A percentile compares a stretch with the other conserved stretches of the same genome.
Evolutionary conservation across 192 early-diverging fungal species (phyloP).

Genomic region (Coemansia sp.): DNA sequence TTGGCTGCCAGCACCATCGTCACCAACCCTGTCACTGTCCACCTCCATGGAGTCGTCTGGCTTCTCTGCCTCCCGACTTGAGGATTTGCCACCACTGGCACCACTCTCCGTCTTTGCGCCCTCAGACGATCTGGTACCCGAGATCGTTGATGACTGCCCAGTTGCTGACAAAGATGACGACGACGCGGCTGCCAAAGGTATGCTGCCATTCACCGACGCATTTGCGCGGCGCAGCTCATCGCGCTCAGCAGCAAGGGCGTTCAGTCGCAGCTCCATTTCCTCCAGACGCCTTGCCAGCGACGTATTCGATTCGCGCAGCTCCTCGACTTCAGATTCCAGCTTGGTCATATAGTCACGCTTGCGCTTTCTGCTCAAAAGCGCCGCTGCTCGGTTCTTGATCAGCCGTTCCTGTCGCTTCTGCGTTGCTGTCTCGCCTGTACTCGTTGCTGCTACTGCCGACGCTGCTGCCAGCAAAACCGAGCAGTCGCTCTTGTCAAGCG

Average conservation of each 20-base stretch:
- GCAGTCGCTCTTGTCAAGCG: neutral
- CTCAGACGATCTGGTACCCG: neutral
- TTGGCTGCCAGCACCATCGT: constrained; percentile 20
- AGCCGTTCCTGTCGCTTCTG: constrained; percentile 81
- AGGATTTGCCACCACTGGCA: neutral
- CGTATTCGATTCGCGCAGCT: constrained; percentile 56
- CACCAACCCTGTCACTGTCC: too few species aligned
- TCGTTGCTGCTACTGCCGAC: neutral
- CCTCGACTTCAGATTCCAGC: constrained; percentile 72
- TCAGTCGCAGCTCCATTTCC: constrained; percentile 55
- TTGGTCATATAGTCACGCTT: constrained; percentile 81
- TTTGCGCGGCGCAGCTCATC: constrained; percentile 41
- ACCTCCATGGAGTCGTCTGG: constrained; percentile 35
- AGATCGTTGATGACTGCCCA: constrained; percentile 7
- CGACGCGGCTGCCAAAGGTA: constrained; percentile 9
- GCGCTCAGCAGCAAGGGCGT: constrained; percentile 48
- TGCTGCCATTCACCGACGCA: constrained; percentile 6
- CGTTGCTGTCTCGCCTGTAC: constrained; percentile 26
- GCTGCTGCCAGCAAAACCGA: neutral
- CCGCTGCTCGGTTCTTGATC: constrained; percentile 91
- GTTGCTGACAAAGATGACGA: constrained; percentile 16
- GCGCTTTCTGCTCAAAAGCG: constrained; percentile 80
- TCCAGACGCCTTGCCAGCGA: constrained; percentile 59
- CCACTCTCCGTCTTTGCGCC: neutral
- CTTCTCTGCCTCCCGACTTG: neutral